Percentiles rank a stretch among this genome's conserved stretches.
phyloP scores from a whole-genome alignment of 495 filamentous ascomycete genomes.

The Pyronema domesticum region DNA sequence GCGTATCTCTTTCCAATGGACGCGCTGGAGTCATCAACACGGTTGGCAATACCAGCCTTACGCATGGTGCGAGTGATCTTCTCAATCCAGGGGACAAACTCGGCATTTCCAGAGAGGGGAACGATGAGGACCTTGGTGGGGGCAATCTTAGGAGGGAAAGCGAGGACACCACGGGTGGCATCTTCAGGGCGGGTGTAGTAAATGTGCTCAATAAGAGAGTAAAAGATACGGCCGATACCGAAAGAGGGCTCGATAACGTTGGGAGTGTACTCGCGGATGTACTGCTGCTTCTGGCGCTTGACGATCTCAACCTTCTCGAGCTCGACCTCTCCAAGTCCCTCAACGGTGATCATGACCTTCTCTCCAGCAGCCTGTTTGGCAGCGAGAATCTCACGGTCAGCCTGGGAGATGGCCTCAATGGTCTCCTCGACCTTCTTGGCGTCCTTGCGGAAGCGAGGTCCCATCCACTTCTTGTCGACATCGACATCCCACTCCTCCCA shows the following conservation, averaged over 20 bases:
- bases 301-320: slow-evolving; percentile 40
- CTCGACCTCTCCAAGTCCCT: slow-evolving; percentile 40
- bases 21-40: slow-evolving; percentile 48
- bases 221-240: slow-evolving; percentile 51
- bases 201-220: slow-evolving; percentile 43
- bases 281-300: slow-evolving; percentile 36
- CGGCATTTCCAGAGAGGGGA: slow-evolving; percentile 44
- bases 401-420: slow-evolving; percentile 37
- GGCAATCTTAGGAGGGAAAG: slow-evolving; percentile 53
- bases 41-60: slow-evolving; percentile 40
- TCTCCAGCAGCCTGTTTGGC: slow-evolving; percentile 33
- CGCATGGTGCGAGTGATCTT: slow-evolving; percentile 42
- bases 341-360: slow-evolving; percentile 38
- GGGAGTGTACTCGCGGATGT: slow-evolving; percentile 44
- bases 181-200: slow-evolving; percentile 49
- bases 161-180: slow-evolving; percentile 52
- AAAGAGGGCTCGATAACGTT: slow-evolving; percentile 60
- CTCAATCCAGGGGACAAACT: slow-evolving; percentile 41
- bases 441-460: slow-evolving; percentile 46
- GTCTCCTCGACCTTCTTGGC: slow-evolving; percentile 42
- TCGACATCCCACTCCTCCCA: slow-evolving; percentile 45
- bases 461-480: slow-evolving; percentile 47
- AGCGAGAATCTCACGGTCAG: slow-evolving; percentile 36
- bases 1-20: slow-evolving; percentile 60
- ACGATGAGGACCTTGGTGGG: slow-evolving; percentile 64